Base-by-base conservation (phyloP, 1,284 basidiomycete species). In the Marasmius tenuissimus region DNA sequence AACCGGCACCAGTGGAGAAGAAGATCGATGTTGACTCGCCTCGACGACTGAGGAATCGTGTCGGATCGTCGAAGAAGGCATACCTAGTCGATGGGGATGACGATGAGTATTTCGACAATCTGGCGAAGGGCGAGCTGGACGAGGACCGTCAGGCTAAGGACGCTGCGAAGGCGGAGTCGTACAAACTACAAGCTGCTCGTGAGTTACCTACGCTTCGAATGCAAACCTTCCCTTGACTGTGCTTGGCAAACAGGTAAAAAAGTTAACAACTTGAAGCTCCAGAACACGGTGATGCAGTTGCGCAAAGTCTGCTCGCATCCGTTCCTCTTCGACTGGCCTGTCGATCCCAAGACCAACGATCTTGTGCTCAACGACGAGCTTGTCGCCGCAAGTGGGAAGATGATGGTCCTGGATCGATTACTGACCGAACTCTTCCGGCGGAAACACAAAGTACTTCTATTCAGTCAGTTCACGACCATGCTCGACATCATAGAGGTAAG, bases 391-490 rank as follows among this genome's bases (percentile, higher is more conserved):
- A 96, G 93, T 63, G 97, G 97, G 18, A 99, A 99, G 82, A 97
- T 99, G 96, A 90, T 98, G 80, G 81, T 98, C 20, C 85, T 98
- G 0, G 93, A 98, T 67, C 88, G 95, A 11, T 77, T 99, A 12
- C 81, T 99, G 1, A 87, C 88, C 49, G 94, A 89, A 60, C 77
- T 99, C n/a, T 94, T 97, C 75, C 80, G 79, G 22, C 78, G 87
- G 11, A 86, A 85, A 6, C 96, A 98, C 77, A 97, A 96, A 73
- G 96, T 98, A 0, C 79, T 99, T 35, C 75, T 98, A 38, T 99
- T 99, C 76, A 91, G 92, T 61, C 96, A 98, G 76, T 97, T 99
- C 75, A 96, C 92, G 50, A 96, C 91, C 1, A 96, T 98, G 94
- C 79, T 98, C 57, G 92, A 99, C 72, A 93, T 98, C 65, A 92